Evolutionary conservation across 495 filamentous ascomycete species (phyloP).

Genomic region (Cenococcum geophilum): DNA sequence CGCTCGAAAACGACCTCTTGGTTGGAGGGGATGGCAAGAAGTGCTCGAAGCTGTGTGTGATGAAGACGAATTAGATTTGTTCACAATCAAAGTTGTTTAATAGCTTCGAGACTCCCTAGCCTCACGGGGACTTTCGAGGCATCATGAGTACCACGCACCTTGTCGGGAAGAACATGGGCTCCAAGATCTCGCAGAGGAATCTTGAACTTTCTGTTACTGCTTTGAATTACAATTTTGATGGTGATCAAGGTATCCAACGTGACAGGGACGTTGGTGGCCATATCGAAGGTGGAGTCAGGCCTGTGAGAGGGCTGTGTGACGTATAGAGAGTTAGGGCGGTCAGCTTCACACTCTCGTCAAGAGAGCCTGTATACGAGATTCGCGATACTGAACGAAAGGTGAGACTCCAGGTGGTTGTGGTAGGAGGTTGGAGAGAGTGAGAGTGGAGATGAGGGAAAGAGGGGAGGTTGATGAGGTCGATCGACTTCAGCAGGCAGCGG

Average conservation of each 20-base stretch:
- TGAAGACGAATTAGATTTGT: slow-evolving; percentile 2
- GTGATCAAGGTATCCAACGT: slow-evolving; percentile 72
- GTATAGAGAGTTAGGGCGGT: slow-evolving; percentile 2
- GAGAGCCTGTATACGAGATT: background rate
- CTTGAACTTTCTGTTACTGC: slow-evolving; percentile 75
- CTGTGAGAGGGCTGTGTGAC: slow-evolving; percentile 20
- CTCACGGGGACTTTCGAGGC: background rate
- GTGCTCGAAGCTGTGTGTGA: slow-evolving; percentile 53
- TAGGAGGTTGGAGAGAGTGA: background rate
- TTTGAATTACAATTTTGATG: slow-evolving; percentile 74
- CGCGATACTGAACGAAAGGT: background rate
- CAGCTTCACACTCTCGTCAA: slow-evolving; percentile 1
- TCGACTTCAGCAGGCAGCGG: slow-evolving; percentile 4
- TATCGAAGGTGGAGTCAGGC: slow-evolving; percentile 29
- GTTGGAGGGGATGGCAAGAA: slow-evolving; percentile 64
- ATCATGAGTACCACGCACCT: slow-evolving; percentile 58
- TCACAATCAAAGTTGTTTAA: background rate
- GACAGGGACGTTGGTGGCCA: slow-evolving; percentile 50
- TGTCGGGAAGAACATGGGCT: slow-evolving; percentile 65
- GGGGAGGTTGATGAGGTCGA: slow-evolving; percentile 4
- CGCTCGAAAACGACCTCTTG: slow-evolving; percentile 76
- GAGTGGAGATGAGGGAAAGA: background rate
- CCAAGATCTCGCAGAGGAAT: slow-evolving; percentile 81
- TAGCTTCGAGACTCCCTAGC: background rate
- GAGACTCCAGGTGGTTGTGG: background rate